phyloP scores from a whole-genome alignment of 352 stramenopile genomes.

The Pythium sp. region DNA sequence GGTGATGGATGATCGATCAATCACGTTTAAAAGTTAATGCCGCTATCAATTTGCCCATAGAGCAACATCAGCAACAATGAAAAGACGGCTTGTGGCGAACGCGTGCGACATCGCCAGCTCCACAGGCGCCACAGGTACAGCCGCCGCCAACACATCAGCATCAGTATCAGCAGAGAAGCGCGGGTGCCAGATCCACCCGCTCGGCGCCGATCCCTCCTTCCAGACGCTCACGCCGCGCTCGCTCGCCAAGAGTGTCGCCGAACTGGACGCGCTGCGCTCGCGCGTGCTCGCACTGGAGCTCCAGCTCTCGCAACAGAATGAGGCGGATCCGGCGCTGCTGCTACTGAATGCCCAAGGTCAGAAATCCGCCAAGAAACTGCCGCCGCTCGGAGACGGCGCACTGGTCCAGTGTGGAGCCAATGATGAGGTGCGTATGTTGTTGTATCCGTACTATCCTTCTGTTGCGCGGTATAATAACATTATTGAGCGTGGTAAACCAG shows the following conservation, averaged over 20 bases:
- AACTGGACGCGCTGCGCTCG: conserved; percentile 45
- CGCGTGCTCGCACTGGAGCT: conserved; percentile 52
- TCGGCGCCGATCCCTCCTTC: conserved; percentile 42
- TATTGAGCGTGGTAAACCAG: neutral
- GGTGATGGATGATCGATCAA: neutral
- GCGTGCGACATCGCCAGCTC: conserved; percentile 18
- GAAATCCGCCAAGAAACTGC: conserved; percentile 40
- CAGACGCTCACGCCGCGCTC: conserved; percentile 50
- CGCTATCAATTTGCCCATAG: neutral
- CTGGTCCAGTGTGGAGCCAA: neutral
- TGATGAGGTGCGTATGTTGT: conserved; percentile 4
- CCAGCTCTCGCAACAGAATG: conserved; percentile 46
- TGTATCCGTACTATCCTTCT: neutral
- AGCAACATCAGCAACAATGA: conserved; percentile 6
- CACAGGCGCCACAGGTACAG: neutral
- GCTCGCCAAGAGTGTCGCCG: conserved; percentile 52
- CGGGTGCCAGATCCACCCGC: conserved; percentile 40
- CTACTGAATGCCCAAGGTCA: conserved; percentile 23
- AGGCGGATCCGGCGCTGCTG: conserved; percentile 33
- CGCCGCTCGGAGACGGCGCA: conserved; percentile 27
- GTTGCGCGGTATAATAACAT: neutral
- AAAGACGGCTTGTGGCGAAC: conserved; percentile 14
- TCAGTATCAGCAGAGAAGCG: conserved; percentile 10
- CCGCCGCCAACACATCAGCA: neutral
- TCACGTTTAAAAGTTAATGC: neutral